Evolutionary conservation across 345 rosid species (phyloP).

Genomic region (Diplotaxis tenuifolia): DNA sequence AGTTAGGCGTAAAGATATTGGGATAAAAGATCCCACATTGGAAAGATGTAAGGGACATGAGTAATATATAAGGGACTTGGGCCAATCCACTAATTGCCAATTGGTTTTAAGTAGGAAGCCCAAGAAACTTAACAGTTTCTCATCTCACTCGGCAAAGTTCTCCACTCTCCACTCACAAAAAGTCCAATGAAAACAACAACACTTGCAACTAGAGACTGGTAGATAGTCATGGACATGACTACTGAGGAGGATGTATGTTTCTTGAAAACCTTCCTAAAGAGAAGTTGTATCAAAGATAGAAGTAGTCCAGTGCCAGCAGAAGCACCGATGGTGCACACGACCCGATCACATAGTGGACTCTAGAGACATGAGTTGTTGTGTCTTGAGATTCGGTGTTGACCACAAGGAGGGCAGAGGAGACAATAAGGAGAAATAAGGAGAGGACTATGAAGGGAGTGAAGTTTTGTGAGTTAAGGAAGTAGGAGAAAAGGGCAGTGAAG

Average conservation of each 20-base stretch:
- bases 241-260: constrained; percentile 36
- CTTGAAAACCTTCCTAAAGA: constrained; percentile 40
- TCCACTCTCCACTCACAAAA: background rate
- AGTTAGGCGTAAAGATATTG: no score
- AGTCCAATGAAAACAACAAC: background rate
- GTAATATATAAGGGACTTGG: no score
- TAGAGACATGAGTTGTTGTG: constrained; percentile 23
- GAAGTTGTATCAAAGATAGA: constrained; percentile 45
- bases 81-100: no score
- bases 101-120: no score
- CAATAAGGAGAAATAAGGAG: constrained; percentile 47
- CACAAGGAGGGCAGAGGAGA: constrained; percentile 50
- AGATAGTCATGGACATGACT: constrained; percentile 45
- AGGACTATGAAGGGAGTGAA: constrained; percentile 46
- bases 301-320: constrained; percentile 41
- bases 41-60: no score
- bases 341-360: constrained; percentile 33
- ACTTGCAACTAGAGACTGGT: constrained; percentile 40
- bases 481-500: background rate
- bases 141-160: background rate
- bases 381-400: constrained; percentile 26
- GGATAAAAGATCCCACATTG: no score
- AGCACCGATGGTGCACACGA: constrained; percentile 47
- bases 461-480: constrained; percentile 38
- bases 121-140: no score